Evolutionary conservation across 2,329 filamentous ascomycete genomes (phyloP).

Genomic region (Sarocladium brachiariae): DNA sequence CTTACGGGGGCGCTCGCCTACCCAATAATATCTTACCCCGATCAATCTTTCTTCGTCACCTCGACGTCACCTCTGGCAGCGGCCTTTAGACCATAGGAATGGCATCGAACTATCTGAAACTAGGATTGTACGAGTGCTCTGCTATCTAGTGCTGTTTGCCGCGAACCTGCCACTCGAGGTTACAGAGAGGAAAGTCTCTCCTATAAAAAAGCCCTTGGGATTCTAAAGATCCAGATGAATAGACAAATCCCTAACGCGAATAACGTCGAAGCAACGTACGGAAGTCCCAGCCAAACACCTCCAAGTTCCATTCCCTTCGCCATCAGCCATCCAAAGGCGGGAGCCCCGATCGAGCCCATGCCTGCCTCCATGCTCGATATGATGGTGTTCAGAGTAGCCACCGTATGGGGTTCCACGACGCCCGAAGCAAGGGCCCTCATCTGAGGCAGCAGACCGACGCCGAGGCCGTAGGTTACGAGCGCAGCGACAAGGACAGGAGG

Average conservation of each 20-base stretch:
- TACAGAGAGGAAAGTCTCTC: no score
- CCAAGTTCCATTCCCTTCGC: constrained; percentile 38
- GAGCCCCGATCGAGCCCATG: constrained; percentile 39
- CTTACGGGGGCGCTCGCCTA: constrained; percentile 21
- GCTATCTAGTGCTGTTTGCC: constrained; percentile 38
- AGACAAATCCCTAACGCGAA: constrained; percentile 27
- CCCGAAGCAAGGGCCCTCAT: constrained; percentile 44
- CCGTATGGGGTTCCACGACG: constrained; percentile 45
- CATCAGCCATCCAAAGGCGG: constrained; percentile 40
- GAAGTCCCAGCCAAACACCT: constrained; percentile 42
- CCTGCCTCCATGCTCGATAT: constrained; percentile 43
- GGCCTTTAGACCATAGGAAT: constrained; percentile 38
- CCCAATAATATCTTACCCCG: constrained; percentile 27
- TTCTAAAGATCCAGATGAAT: constrained; percentile 18
- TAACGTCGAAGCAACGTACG: constrained; percentile 33
- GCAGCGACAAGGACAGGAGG: constrained; percentile 30
- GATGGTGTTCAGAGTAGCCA: constrained; percentile 47
- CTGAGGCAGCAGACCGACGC: constrained; percentile 35
- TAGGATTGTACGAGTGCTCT: constrained; percentile 35
- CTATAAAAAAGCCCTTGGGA: constrained; percentile 15
- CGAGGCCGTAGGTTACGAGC: constrained; percentile 38
- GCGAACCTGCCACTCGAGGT: constrained; percentile 54
- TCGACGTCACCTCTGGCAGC: constrained; percentile 36
- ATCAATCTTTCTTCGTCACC: no score
- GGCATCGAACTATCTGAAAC: constrained; percentile 32